A percentile compares a stretch with the other conserved stretches of the same genome.
Evolutionary conservation across 495 filamentous ascomycete genomes (phyloP).

Genomic region (Trichoderma reesei): DNA sequence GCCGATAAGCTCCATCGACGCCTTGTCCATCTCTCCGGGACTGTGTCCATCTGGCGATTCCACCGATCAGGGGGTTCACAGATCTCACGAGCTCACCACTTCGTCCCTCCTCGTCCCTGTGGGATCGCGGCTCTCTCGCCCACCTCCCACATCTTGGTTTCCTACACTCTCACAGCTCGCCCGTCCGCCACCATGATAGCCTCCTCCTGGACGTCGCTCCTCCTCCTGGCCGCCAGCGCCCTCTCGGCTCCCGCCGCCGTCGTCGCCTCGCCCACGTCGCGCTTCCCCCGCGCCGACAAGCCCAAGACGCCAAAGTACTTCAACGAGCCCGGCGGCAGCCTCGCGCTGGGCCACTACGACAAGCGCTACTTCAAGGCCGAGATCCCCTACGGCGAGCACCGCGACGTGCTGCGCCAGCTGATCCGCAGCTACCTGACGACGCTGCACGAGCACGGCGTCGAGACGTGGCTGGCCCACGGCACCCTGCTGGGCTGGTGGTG

Average conservation of each 20-base stretch:
- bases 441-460: slow-evolving; percentile 51
- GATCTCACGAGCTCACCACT: no score
- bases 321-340: slow-evolving; percentile 46
- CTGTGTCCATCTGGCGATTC: no score
- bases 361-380: slow-evolving; percentile 51
- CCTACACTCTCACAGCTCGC: not conserved
- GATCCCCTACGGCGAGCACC: slow-evolving; percentile 54
- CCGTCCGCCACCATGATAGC: not conserved
- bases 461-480: slow-evolving; percentile 85
- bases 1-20: not conserved
- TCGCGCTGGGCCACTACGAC: slow-evolving; percentile 62
- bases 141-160: no score
- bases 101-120: not conserved
- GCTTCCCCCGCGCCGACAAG: not conserved
- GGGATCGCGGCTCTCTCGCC: not conserved
- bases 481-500: slow-evolving; percentile 88
- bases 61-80: no score
- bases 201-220: not conserved
- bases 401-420: slow-evolving; percentile 54
- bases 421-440: slow-evolving; percentile 64
- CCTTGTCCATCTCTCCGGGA: not conserved
- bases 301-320: slow-evolving; percentile 33
- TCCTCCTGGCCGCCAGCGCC: slow-evolving; percentile 1
- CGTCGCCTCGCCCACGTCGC: slow-evolving; percentile 1
- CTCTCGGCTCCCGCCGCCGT: not conserved